Evolutionary conservation across 2,329 filamentous ascomycete genomes (phyloP), one percentile per base, ranked within the genome.

Genomic region (Byssoonygena ceratinophila): DNA sequence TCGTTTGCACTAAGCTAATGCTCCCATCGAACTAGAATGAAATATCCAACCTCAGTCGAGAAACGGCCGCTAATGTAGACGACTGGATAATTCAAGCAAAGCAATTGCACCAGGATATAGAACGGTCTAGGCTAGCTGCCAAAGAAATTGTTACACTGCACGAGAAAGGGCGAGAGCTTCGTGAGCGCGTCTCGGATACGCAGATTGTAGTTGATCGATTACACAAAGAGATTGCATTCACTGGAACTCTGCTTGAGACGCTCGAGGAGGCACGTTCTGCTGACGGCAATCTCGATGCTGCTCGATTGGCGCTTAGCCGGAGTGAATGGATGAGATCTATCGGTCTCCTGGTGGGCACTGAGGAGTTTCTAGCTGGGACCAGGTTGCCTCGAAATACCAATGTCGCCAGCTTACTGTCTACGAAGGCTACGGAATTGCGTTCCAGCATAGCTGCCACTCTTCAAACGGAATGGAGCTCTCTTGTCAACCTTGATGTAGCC

Each of bases 81-180:
- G 79, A 83, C 48, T 97, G 91, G 91, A 86, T 94, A 53, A 72
- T 76, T 48, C 87, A 92, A 66, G 88, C 90, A 45, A 87, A 87
- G 68, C 81, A 83, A 49, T 78, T 96, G 6, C 87, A 94, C 66
- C 79, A 83, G 56, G 91, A 96, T 64, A 91, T 96, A 58, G 81
- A 87, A 61, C 79, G 81, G 44, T 91, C 88, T 22, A 84, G 87
- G 61, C 77, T 80, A 14, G 82, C 89, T 32, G 89, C 91, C 20
- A 83, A 83, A 62, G 82, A 89, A 54, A 94, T 97, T 54, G 79
- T 91, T 4, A 78, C 82, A 41, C 80, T 88, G 61, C 83, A 89
- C 49, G 84, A 91, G 62, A 79, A 76, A 25, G 81, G 83, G 11
- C 80, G 81, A 55, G 72, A 74, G 39, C 72, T 87, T 22, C 74